Conservation (phyloP, 2,329 filamentous ascomycete species). For the Fusarium stilboides region DNA sequence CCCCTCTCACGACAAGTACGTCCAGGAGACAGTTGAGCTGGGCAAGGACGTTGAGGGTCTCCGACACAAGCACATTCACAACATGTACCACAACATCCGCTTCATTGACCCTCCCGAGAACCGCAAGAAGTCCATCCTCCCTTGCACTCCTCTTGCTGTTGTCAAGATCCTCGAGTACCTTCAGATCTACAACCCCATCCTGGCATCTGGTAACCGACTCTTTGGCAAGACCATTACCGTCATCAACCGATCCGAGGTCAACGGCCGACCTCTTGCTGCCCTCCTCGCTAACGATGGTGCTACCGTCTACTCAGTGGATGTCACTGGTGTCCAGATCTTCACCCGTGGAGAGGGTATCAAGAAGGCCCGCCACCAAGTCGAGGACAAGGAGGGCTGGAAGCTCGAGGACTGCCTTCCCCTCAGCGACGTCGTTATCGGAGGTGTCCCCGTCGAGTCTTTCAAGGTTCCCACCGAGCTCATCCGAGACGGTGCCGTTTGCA, state of each 20-base stretch:
- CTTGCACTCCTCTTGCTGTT: conserved; percentile 94
- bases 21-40: conserved; percentile 93
- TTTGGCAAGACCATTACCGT: conserved; percentile 96
- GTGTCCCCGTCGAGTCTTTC: conserved; percentile 89
- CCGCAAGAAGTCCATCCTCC: conserved; percentile 89
- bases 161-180: conserved; percentile 98
- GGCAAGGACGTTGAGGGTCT: conserved; percentile 96
- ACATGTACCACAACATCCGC: conserved; percentile 99
- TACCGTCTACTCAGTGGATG: conserved; percentile 93
- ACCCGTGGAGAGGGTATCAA: conserved; percentile 90
- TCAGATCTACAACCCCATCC: conserved; percentile 95
- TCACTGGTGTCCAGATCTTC: conserved; percentile 93
- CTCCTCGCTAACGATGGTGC: conserved; percentile 96
- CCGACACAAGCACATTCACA: conserved; percentile 94
- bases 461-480: conserved; percentile 90
- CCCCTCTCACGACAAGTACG: conserved; percentile 90
- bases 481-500: conserved; percentile 94
- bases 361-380: conserved; percentile 87
- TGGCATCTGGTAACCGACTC: conserved; percentile 92
- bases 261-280: conserved; percentile 91
- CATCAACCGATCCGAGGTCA: conserved; percentile 96
- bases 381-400: conserved; percentile 84
- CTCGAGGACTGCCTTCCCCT: conserved; percentile 86
- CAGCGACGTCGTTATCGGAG: conserved; percentile 95
- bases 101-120: conserved; percentile 87